Evolutionary conservation across 108 stramenopile genomes (phyloP).

Genomic region (Fragilaria crotonensis): DNA sequence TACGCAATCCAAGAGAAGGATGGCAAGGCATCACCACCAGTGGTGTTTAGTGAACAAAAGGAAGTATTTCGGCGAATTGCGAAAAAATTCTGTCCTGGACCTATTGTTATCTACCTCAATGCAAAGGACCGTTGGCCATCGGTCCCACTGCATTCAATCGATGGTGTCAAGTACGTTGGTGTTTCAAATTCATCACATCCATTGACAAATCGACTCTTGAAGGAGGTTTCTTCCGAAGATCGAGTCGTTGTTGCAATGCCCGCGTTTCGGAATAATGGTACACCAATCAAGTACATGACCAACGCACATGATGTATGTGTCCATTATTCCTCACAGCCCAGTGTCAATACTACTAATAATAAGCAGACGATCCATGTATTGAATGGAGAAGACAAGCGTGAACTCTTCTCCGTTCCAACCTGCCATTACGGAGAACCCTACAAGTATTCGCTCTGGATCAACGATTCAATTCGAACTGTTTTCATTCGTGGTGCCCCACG

Average conservation of each 20-base stretch:
- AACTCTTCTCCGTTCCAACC: slow-evolving; percentile 21
- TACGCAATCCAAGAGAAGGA: not conserved
- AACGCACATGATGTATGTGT: not conserved
- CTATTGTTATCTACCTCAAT: slow-evolving; percentile 18
- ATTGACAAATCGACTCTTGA: slow-evolving; percentile 12
- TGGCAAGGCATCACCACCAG: not conserved
- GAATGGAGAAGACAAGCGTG: slow-evolving; percentile 29
- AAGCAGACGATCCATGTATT: slow-evolving; percentile 13
- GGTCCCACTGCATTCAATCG: not conserved
- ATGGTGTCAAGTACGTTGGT: slow-evolving; percentile 16
- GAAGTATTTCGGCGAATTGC: slow-evolving; percentile 24
- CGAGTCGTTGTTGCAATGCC: not conserved
- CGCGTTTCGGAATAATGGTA: not conserved
- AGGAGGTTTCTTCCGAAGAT: slow-evolving; percentile 5
- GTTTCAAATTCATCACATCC: slow-evolving; percentile 27
- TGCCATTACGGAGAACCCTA: slow-evolving; percentile 11
- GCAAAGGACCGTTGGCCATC: not conserved
- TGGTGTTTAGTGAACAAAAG: slow-evolving; percentile 18
- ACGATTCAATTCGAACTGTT: slow-evolving; percentile 20
- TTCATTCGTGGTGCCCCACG: not conserved
- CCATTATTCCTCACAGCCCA: not conserved
- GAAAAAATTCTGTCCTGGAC: slow-evolving; percentile 26
- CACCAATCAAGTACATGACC: not conserved
- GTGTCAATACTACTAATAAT: not conserved
- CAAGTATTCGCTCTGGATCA: slow-evolving; percentile 15